Base-by-base conservation (phyloP, 2,329 filamentous ascomycete species). In the Alternaria postmessia region DNA sequence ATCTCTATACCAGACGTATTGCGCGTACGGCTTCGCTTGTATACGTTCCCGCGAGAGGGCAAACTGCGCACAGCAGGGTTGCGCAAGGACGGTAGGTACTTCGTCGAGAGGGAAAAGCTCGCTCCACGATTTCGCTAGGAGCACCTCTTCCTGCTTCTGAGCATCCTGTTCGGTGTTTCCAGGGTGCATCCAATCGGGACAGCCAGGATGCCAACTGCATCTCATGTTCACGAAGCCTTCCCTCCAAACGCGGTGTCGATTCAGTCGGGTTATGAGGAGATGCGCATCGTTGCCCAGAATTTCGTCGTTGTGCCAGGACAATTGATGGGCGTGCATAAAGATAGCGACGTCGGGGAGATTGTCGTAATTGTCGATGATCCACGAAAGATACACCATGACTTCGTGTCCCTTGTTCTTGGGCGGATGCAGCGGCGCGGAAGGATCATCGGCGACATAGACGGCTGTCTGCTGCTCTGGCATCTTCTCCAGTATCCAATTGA, bases 61-160 rank as follows among this genome's bases (percentile, higher is more conserved):
- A 67, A 90, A 89, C 65, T 90, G 88, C 2, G 85, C 86, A 69
- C 88, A 89, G 72, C 87, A 89, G 4, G 87, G 85, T 64, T 88
- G 86, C 2, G 86, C 83, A 0, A 89, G 80, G 0, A 87, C 82
- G 1, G 69, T 65, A 0, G 83, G 83, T 1, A 85, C 76, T 11
- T 78, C 75, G 51, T 83, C 81, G 5, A 80, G 65, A 1, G 83
- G 83, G 63, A 85, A 85, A 0, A 85, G 66, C 63, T 83, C 78
- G 42, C 75, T 74, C 82, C 82, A 85, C 0, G 75, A 76, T 39
- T 81, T 78, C 0, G 80, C 81, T 6, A 84, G 64, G 2, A 82
- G 59, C 6, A 77, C 64, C 58, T 84, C 80, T 62, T 85, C 83
- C 46, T 79, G 75, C 68, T 82, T 83, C 59, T 67, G 69, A 3